Conservation (phyloP, 441 rosid species). For the Arabidopsis hybrid region DNA sequence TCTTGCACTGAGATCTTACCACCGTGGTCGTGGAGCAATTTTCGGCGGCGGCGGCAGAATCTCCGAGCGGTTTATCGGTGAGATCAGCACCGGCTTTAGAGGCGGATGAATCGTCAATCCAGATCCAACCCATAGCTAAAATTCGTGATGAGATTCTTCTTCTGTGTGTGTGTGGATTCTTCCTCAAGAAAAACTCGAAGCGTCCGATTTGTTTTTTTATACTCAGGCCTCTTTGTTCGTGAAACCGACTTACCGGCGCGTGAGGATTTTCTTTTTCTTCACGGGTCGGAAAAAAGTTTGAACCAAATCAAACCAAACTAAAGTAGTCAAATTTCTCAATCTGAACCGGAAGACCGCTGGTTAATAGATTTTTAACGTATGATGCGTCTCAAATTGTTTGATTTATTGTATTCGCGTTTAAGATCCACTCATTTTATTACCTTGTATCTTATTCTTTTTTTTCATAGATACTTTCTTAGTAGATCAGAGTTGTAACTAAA, state of each 20-base stretch:
- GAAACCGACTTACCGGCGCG: conserved; percentile 32
- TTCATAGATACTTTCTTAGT: too few species aligned
- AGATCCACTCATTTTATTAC: too few species aligned
- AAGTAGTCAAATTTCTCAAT: not conserved
- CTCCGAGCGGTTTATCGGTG: conserved; percentile 24
- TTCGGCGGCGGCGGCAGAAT: conserved; percentile 40
- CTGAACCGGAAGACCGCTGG: not conserved
- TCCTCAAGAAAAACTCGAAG: conserved; percentile 13
- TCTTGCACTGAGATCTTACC: conserved; percentile 68
- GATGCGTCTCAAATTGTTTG: too few species aligned
- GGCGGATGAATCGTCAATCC: conserved; percentile 62
- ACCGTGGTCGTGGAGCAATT: conserved; percentile 66
- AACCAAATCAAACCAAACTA: conserved; percentile 1
- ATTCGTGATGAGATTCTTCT: conserved; percentile 24
- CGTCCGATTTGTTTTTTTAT: not conserved
- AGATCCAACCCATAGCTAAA: conserved; percentile 79
- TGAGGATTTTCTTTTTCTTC: not conserved
- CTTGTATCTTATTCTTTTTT: too few species aligned
- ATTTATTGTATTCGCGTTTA: too few species aligned
- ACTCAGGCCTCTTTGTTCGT: not conserved
- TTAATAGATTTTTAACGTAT: not conserved
- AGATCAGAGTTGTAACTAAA: too few species aligned
- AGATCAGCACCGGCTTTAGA: conserved; percentile 34
- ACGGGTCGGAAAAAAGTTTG: not conserved
- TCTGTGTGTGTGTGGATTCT: too few species aligned